These are phyloP conservation scores for Diaporthe eres DNA, from an alignment of 2,329 filamentous ascomycete genomes.

Conservation along the genomic window DNA sequence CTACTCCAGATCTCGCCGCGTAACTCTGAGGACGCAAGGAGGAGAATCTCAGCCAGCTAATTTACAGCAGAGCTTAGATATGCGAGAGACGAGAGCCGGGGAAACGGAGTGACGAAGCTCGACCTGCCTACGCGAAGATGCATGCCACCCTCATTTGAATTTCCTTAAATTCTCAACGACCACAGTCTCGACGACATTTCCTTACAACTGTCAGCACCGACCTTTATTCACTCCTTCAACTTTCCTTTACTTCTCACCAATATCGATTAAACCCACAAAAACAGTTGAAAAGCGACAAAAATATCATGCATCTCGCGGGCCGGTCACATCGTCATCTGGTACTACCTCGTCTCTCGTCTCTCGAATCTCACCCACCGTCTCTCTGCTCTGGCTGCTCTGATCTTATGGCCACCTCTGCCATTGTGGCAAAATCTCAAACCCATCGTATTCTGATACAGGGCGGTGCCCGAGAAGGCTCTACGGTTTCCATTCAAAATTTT, in stretches of 20 bases:
- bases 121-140: conserved; percentile 39
- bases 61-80: conserved; percentile 33
- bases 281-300: conserved; percentile 40
- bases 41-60: conserved; percentile 46
- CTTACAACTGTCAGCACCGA: conserved; percentile 45
- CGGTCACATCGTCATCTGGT: conserved; percentile 30
- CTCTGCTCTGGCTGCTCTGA: conserved; percentile 6
- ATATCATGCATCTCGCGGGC: conserved; percentile 31
- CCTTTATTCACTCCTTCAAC: conserved; percentile 48
- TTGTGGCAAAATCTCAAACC: background rate
- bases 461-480: conserved; percentile 8
- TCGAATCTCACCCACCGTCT: background rate
- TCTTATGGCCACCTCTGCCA: conserved; percentile 4
- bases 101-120: conserved; percentile 28
- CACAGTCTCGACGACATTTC: conserved; percentile 43
- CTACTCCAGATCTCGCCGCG: conserved; percentile 76
- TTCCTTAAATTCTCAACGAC: conserved; percentile 26
- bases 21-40: conserved; percentile 65
- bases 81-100: conserved; percentile 22
- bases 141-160: conserved; percentile 40
- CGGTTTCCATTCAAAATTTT: conserved; percentile 13
- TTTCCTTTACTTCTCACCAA: conserved; percentile 40
- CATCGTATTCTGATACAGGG: background rate
- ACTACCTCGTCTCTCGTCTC: conserved; percentile 16
- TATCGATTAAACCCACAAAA: conserved; percentile 34